Base-by-base conservation (phyloP, 208 protist species). In the Acanthamoeba sp. region DNA sequence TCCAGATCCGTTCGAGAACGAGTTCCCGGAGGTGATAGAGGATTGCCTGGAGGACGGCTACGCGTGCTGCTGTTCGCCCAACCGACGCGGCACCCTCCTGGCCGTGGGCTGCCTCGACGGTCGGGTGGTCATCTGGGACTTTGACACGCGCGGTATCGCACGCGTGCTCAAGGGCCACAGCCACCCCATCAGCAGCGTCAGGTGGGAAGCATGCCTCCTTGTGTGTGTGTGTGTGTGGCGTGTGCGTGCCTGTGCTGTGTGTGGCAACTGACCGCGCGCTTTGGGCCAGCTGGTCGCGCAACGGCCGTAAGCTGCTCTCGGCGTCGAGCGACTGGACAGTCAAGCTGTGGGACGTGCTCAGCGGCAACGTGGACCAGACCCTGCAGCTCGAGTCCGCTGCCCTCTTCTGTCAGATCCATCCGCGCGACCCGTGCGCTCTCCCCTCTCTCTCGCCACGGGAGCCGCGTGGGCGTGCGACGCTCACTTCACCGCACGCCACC, bases 51-150 rank as follows among this genome's bases (percentile, higher is more conserved):
- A 94, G 20, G 64, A 57, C 48, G 32, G 45, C 7, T 93, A 96
- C 71, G 88, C 84, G 22, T 88, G n/a, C 29, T 95, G 91, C 64
- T 42, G 55, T 34, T 34, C 80, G 24, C 96, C 95, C 80, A 97
- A 97, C 94, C 87, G 96, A 32, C 92, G 96, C 42, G 96, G 96
- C 16, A 95, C 95, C 7, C 82, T 97, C 7, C 91, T 97, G 27
- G 96, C 96, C 1, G 93, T 91, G 12, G 96, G 96, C 22, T 97
- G 95, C 93, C 29, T 55, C 34, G 76, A 95, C n/a, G 96, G 96
- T n/a, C 32, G 24, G 18, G 59, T 95, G 12, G 50, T 93, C n/a
- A 84, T 97, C 18, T 97, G 95, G 94, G 96, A 97, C 82, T 97
- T 96, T 85, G 95, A 96, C 50, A 97, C 96, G 24, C 94, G 92